These are phyloP conservation scores for Xerophyta viscosa DNA, from an alignment of 106 monocot genomes.

Conservation along the genomic window DNA sequence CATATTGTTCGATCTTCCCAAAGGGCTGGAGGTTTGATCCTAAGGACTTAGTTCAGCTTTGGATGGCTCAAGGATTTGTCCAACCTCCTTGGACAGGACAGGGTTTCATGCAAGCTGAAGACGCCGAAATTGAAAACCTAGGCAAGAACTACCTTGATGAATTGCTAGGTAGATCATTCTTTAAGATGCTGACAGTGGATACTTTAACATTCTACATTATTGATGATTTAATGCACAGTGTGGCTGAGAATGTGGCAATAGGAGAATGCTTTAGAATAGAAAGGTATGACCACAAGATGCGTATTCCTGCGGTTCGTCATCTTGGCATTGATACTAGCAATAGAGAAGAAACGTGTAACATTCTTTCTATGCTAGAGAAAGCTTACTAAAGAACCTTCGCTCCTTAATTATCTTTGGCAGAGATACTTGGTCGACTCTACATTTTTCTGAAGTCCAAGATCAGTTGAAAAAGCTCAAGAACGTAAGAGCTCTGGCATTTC, in stretches of 20 bases:
- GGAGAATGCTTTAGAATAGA: neutral
- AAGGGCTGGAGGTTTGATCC: constrained; percentile 3
- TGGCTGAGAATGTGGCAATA: constrained; percentile 1
- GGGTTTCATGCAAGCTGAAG: neutral
- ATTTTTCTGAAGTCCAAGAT: neutral
- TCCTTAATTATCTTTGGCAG: no score
- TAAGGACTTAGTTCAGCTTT: constrained; percentile 1
- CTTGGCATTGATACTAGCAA: neutral
- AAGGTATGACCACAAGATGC: no score
- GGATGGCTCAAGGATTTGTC: constrained; percentile 15
- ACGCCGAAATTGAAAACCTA: neutral
- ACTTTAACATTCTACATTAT: neutral
- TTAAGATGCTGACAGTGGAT: neutral
- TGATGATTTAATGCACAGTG: constrained; percentile 18
- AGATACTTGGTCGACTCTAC: neutral
- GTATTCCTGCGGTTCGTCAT: neutral
- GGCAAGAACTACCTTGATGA: constrained; percentile 11
- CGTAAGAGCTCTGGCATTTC: neutral
- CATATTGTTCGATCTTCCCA: constrained; percentile 15
- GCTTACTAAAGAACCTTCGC: no score
- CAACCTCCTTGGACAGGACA: neutral
- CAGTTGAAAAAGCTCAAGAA: neutral
- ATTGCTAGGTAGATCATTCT: neutral
- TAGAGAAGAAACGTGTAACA: neutral
- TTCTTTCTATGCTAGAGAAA: neutral